phyloP scores from a whole-genome alignment of 208 protist species.

The Phytomonas francai region DNA sequence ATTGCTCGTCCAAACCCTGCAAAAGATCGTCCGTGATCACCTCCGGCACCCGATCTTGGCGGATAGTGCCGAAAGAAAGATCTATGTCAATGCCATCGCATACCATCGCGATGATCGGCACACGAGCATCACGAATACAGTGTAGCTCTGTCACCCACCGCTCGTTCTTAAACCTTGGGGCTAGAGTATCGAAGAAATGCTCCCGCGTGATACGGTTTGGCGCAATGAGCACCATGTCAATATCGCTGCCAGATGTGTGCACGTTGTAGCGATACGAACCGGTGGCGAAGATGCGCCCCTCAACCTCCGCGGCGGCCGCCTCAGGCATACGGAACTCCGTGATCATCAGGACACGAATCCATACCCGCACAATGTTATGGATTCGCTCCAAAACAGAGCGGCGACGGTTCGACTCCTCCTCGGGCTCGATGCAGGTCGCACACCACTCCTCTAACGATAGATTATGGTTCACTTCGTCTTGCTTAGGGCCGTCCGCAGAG shows the following conservation, averaged over 20 bases:
- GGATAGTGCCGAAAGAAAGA: constrained; percentile 92
- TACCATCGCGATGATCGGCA: constrained; percentile 96
- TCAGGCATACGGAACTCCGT: constrained; percentile 87
- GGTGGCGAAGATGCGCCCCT: constrained; percentile 95
- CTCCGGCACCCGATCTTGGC: constrained; percentile 82
- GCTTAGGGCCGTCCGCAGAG: constrained; percentile 70
- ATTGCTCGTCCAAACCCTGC: constrained; percentile 92
- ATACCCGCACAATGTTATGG: constrained; percentile 73
- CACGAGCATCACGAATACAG: constrained; percentile 90
- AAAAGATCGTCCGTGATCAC: constrained; percentile 91
- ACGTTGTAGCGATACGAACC: constrained; percentile 98
- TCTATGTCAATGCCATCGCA: constrained; percentile 96
- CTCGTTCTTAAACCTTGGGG: constrained; percentile 65
- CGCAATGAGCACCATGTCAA: constrained; percentile 95
- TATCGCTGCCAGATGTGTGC: constrained; percentile 93
- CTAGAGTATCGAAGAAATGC: constrained; percentile 93
- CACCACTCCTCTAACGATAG: constrained; percentile 61
- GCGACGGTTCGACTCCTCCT: constrained; percentile 83
- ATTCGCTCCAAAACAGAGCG: constrained; percentile 77
- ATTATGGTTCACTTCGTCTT: constrained; percentile 65
- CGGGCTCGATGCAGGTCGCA: constrained; percentile 70
- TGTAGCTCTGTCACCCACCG: constrained; percentile 78
- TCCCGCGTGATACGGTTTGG: constrained; percentile 89
- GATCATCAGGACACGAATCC: constrained; percentile 84
- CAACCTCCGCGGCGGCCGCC: constrained; percentile 73